Percentiles rank a stretch among this genome's conserved stretches.
phyloP scores from a whole-genome alignment of 371 early-diverging fungal species.

The Mitosporidium daphniae region DNA sequence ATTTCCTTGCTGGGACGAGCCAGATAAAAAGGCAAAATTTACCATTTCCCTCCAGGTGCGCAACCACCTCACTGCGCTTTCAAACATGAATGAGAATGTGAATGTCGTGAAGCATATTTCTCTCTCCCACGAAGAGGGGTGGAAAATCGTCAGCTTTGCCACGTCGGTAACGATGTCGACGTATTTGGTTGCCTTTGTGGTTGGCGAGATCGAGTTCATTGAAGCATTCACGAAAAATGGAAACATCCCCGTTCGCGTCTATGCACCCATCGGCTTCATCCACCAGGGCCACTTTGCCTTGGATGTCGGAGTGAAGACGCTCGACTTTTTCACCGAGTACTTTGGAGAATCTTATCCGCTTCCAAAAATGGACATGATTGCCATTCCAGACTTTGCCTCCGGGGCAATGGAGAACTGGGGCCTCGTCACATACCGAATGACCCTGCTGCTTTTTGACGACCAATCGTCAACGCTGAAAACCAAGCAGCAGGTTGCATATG shows the following conservation, averaged over 20 bases:
- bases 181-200: constrained; percentile 42
- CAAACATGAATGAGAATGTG: constrained; percentile 3
- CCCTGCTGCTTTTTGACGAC: constrained; percentile 24
- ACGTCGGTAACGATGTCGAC: constrained; percentile 2
- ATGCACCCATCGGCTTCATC: constrained; percentile 20
- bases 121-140: neutral
- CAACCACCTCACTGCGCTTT: constrained; percentile 3
- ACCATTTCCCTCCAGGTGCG: constrained; percentile 4
- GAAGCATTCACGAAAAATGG: constrained; percentile 21
- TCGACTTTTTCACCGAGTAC: constrained; percentile 39
- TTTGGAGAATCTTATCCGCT: constrained; percentile 44
- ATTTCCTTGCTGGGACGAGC: constrained; percentile 13
- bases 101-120: neutral
- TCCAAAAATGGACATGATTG: constrained; percentile 51
- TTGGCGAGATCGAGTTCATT: constrained; percentile 52
- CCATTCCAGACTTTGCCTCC: constrained; percentile 47
- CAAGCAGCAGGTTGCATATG: constrained; percentile 35
- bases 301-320: constrained; percentile 18
- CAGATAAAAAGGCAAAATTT: constrained; percentile 11
- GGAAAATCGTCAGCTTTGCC: neutral
- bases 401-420: constrained; percentile 68
- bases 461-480: constrained; percentile 15
- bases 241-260: constrained; percentile 24
- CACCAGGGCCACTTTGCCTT: constrained; percentile 36
- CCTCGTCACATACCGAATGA: constrained; percentile 48